Evolutionary conservation across 805 yeast genomes (phyloP).

Genomic region (Babjeviella inositovora): DNA sequence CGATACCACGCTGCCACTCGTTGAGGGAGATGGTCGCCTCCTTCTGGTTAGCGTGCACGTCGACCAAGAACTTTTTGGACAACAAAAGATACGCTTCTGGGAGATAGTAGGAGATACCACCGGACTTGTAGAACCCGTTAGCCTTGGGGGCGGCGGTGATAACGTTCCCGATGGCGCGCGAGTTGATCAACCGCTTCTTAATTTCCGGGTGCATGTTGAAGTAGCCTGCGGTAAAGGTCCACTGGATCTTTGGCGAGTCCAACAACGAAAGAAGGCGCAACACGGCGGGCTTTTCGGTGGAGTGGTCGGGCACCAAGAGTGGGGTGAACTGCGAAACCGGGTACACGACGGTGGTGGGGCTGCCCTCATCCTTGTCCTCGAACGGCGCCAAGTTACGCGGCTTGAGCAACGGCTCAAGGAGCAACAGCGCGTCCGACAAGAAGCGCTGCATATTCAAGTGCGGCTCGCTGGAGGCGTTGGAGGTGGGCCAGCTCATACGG

Average conservation of each 20-base stretch:
- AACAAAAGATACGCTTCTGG: slow-evolving; percentile 80
- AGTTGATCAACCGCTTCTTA: slow-evolving; percentile 35
- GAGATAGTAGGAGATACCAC: slow-evolving; percentile 64
- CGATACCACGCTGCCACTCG: slow-evolving; percentile 85
- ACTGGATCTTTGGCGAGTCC: slow-evolving; percentile 36
- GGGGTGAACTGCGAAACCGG: slow-evolving; percentile 92
- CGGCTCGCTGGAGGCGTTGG: slow-evolving; percentile 58
- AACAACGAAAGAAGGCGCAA: slow-evolving; percentile 39
- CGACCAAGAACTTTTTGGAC: slow-evolving; percentile 50
- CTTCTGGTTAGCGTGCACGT: slow-evolving; percentile 23
- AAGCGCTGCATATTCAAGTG: slow-evolving; percentile 32
- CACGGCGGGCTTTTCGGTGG: slow-evolving; percentile 73
- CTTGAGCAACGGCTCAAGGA: slow-evolving; percentile 43
- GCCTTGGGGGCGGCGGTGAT: slow-evolving; percentile 91
- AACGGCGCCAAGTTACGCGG: slow-evolving; percentile 12
- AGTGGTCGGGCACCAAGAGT: slow-evolving; percentile 42
- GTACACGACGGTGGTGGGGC: slow-evolving; percentile 52
- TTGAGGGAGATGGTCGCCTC: slow-evolving; percentile 31
- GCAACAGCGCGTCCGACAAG: slow-evolving; percentile 33
- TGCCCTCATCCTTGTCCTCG: slow-evolving; percentile 10
- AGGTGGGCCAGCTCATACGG: slow-evolving; percentile 56
- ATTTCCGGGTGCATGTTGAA: slow-evolving; percentile 80
- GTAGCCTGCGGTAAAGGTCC: slow-evolving; percentile 94
- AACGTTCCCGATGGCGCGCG: slow-evolving; percentile 48
- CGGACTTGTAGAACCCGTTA: slow-evolving; percentile 78